Evolutionary conservation across 805 yeast genomes (phyloP).

Genomic region (Wickerhamomyces canadensis): DNA sequence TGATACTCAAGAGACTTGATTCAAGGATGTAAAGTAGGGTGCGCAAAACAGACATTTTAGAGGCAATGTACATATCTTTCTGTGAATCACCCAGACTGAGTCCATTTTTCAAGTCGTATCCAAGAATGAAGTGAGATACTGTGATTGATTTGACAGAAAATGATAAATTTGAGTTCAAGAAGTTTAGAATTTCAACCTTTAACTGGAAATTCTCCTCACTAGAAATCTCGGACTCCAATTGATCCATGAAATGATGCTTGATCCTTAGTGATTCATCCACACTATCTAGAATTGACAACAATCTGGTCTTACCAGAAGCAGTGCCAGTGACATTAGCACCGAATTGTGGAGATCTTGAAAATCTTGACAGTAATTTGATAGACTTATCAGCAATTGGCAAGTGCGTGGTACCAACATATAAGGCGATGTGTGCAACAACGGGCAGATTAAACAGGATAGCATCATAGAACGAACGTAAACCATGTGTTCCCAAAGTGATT

Average conservation of each 20-base stretch:
- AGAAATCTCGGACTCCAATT: slow-evolving; percentile 44
- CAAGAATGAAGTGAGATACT: slow-evolving; percentile 72
- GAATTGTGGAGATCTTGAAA: slow-evolving; percentile 48
- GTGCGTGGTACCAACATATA: slow-evolving; percentile 62
- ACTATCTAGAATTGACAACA: slow-evolving; percentile 66
- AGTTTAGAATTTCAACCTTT: slow-evolving; percentile 56
- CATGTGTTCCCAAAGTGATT: slow-evolving; percentile 45
- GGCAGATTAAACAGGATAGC: slow-evolving; percentile 68
- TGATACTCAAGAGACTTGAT: slow-evolving; percentile 38
- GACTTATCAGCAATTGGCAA: slow-evolving; percentile 46
- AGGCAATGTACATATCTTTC: slow-evolving; percentile 44
- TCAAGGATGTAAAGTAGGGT: slow-evolving; percentile 46
- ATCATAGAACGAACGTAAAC: slow-evolving; percentile 61
- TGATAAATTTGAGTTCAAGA: slow-evolving; percentile 45
- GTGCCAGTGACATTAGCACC: slow-evolving; percentile 27
- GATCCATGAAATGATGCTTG: slow-evolving; percentile 65
- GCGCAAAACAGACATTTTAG: slow-evolving; percentile 50
- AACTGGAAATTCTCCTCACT: slow-evolving; percentile 36
- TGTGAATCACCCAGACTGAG: slow-evolving; percentile 41
- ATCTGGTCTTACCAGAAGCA: slow-evolving; percentile 47
- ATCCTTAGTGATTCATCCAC: slow-evolving; percentile 76
- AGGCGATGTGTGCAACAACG: slow-evolving; percentile 64
- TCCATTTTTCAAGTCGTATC: slow-evolving; percentile 54
- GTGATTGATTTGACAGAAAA: slow-evolving; percentile 38
- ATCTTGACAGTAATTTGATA: slow-evolving; percentile 43